Percentiles rank a stretch among this genome's conserved stretches.
Evolutionary conservation across 73 alveolate genomes (phyloP).

Genomic region (Paramecium sexaurelia): DNA sequence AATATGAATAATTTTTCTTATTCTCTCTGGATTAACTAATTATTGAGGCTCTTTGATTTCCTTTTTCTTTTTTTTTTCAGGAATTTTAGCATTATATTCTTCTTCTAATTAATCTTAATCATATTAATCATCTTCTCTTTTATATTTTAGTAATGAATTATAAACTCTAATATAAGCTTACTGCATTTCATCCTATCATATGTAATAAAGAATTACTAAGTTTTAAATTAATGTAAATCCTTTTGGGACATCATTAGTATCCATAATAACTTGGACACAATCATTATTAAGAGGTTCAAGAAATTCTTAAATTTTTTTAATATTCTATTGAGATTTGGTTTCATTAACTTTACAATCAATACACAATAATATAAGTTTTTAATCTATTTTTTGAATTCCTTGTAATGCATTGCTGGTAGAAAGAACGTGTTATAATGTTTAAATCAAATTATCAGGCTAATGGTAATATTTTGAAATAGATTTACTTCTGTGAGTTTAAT

Average conservation of each 20-base stretch:
- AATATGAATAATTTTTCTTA: slow-evolving; percentile 22
- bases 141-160: neutral
- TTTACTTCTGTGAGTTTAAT: slow-evolving; percentile 39
- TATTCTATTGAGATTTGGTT: slow-evolving; percentile 5
- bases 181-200: slow-evolving; percentile 19
- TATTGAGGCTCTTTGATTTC: neutral
- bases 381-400: slow-evolving; percentile 49
- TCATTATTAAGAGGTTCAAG: slow-evolving; percentile 62
- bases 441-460: neutral
- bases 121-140: neutral
- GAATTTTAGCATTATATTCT: neutral
- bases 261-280: slow-evolving; percentile 56
- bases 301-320: slow-evolving; percentile 62
- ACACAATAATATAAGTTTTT: neutral
- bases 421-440: slow-evolving; percentile 26
- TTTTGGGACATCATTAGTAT: slow-evolving; percentile 55
- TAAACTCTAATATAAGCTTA: neutral
- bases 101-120: slow-evolving; percentile 30
- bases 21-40: neutral
- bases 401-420: slow-evolving; percentile 25
- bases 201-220: neutral
- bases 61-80: slow-evolving; percentile 18
- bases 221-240: slow-evolving; percentile 24
- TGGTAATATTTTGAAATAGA: neutral
- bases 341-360: neutral